Evolutionary conservation across 2,329 filamentous ascomycete genomes (phyloP).

Genomic region (Fusarium albidum): DNA sequence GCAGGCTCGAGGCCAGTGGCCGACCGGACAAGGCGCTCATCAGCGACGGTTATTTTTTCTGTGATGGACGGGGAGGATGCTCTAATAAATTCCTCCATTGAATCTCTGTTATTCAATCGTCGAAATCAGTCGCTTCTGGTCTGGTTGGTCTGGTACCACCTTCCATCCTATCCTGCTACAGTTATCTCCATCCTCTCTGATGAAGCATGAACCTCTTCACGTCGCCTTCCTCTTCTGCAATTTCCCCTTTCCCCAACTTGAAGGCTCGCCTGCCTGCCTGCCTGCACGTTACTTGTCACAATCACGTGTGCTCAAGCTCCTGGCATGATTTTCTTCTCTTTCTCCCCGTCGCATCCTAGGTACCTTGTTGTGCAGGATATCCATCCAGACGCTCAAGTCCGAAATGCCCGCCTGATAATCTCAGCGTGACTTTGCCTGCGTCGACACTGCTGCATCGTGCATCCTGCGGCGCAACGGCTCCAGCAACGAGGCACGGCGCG

Average conservation of each 20-base stretch:
- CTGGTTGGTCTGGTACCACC: conserved; percentile 2
- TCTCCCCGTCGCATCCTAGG: neutral
- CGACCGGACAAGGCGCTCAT: too few relatives aligned
- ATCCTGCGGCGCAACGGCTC: neutral
- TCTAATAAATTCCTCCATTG: too few relatives aligned
- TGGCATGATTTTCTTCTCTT: neutral
- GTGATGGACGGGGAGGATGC: too few relatives aligned
- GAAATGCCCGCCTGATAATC: neutral
- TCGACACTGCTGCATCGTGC: neutral
- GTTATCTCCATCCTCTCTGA: conserved; percentile 1
- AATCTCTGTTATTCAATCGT: too few relatives aligned
- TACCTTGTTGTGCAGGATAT: neutral
- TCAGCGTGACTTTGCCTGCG: neutral
- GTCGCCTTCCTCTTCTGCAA: conserved; percentile 1
- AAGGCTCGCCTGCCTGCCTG: too few relatives aligned
- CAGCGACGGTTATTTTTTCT: too few relatives aligned
- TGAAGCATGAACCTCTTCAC: too few relatives aligned
- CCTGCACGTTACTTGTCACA: conserved; percentile 5
- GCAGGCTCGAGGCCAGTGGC: too few relatives aligned
- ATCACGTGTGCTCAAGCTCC: conserved; percentile 2
- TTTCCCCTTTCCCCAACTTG: neutral
- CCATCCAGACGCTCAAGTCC: neutral
- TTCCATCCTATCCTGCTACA: conserved; percentile 6
- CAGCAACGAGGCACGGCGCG: neutral
- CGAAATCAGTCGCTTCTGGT: neutral